Base-by-base conservation (phyloP, 805 yeast genomes). In the Helenozyma baotianmanensis region DNA sequence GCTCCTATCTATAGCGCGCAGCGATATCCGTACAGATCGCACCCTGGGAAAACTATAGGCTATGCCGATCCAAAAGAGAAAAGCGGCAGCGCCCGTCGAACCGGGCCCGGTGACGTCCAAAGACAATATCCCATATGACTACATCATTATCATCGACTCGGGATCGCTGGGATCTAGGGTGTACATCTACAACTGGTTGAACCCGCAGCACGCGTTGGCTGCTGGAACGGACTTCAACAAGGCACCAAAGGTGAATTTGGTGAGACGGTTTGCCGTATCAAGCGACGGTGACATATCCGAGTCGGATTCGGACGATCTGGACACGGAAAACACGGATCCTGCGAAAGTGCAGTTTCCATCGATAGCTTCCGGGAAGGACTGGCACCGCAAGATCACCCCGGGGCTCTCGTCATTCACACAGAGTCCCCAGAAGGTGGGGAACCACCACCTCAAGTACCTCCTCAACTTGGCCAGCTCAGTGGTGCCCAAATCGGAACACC, bases 101-200 rank as follows among this genome's bases (percentile, higher is more conserved):
- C 26, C 35, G 2, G 39, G 39, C 6, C 39, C 39, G 6, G 29
- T 35, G 23, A 21, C 23, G 10, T 66, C 70, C 32, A 45, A 51
- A 2, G 51, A 64, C 2, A 72, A 72, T 2, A 53, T 70, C 1
- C 81, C 82, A 1, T 74, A 72, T 38, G 78, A 79, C 50, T 79
- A 78, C 48, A 70, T 78, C 3, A 67, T 79, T 2, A 64, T 79
- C 4, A 70, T 79, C 2, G 86, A 79, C 51, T 74, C 83, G 1
- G 85, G 86, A 0, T 76, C 83, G 3, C 76, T 69, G 36, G 85
- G 85, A 0, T 72, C 82, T 0, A 51, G 85, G 13, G 82, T 79
- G 0, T 76, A 65, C 43, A 66, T 79, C 1, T 79, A 79, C 54
- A 64, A 70, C 35, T 80, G 78, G 77, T 51, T 62, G 25, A 68